Conservation (phyloP, 176 grass and related monocot genomes). For the Phyllostachys edulis region DNA sequence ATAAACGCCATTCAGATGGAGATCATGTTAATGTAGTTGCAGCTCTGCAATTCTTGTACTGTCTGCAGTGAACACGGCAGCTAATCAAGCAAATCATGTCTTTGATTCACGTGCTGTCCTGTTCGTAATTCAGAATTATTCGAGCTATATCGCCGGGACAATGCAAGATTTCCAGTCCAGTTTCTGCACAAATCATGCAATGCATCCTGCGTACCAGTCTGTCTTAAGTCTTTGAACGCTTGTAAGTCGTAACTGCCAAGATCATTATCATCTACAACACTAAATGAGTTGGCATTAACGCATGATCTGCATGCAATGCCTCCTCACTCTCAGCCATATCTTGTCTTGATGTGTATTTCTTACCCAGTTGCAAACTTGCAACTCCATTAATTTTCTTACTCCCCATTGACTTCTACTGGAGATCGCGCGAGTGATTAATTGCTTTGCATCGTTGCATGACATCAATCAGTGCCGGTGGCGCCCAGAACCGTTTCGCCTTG, state of each 20-base stretch:
- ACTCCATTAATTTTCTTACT: neutral
- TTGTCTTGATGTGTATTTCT: no score
- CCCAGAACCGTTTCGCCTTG: neutral
- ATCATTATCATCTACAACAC: neutral
- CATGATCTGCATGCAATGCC: neutral
- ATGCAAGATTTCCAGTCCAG: neutral
- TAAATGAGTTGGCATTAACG: neutral
- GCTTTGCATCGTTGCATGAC: neutral
- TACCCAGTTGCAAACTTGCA: neutral
- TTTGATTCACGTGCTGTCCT: constrained; percentile 1
- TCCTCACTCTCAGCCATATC: neutral
- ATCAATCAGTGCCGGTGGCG: neutral
- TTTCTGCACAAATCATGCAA: neutral
- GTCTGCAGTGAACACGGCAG: neutral
- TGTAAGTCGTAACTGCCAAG: neutral
- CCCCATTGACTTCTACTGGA: neutral
- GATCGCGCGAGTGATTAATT: neutral
- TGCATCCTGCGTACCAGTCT: neutral
- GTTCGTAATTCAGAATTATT: neutral
- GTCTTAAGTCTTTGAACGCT: neutral
- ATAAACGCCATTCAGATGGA: neutral
- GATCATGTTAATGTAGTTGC: neutral
- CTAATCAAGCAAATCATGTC: neutral
- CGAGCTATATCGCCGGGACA: neutral
- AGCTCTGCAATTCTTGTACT: neutral